Evolutionary conservation across 495 filamentous ascomycete genomes (phyloP).

Genomic region (Lophiostoma macrostomum): DNA sequence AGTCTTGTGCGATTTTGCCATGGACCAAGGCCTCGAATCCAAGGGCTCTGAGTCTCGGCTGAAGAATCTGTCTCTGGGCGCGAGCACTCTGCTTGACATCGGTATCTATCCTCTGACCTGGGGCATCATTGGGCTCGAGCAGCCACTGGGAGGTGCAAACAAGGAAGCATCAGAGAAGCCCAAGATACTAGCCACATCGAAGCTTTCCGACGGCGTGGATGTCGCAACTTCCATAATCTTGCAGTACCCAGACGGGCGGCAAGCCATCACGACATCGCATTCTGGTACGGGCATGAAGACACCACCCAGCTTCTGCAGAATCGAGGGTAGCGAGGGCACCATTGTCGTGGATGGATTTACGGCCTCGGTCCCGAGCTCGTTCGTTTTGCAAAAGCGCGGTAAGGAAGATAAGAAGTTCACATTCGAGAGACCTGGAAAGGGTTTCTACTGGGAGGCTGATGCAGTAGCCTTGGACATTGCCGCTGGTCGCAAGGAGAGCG

Average conservation of each 20-base stretch:
- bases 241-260: no score
- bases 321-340: background rate
- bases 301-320: background rate
- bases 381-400: background rate
- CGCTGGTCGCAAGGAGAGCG: background rate
- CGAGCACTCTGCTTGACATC: slow-evolving; percentile 29
- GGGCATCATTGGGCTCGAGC: slow-evolving; percentile 9
- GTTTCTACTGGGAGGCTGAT: background rate
- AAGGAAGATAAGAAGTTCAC: background rate
- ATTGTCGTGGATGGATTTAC: background rate
- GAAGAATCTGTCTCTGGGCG: slow-evolving; percentile 26
- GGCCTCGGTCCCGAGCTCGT: background rate
- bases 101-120: slow-evolving; percentile 30
- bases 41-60: background rate
- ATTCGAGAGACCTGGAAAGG: background rate
- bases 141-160: background rate
- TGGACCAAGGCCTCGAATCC: background rate
- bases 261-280: no score
- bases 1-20: background rate
- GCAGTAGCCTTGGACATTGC: background rate
- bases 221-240: background rate
- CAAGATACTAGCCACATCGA: background rate
- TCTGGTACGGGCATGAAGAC: no score
- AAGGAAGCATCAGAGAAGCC: background rate
- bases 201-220: background rate